Conservation (phyloP, 2,329 filamentous ascomycete genomes). For the Neopestalotiopsis rosae region DNA sequence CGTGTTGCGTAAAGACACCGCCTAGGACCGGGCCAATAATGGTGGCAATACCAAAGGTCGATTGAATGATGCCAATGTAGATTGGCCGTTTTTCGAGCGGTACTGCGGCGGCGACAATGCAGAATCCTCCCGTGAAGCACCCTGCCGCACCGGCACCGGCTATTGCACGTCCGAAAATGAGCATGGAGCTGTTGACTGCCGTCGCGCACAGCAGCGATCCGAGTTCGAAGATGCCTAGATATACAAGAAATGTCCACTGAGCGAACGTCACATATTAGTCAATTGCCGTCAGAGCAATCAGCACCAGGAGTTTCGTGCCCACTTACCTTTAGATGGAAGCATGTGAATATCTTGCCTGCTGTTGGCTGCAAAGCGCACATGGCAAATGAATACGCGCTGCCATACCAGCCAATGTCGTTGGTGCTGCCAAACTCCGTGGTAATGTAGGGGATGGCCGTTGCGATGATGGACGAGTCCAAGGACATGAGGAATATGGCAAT, state of each 20-base stretch:
- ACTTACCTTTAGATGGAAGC: conserved; percentile 38
- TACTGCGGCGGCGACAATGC: conserved; percentile 25
- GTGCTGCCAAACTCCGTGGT: conserved; percentile 42
- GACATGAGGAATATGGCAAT: too few relatives aligned
- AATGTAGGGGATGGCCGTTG: conserved; percentile 43
- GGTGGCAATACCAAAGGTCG: conserved; percentile 22
- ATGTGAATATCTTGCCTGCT: conserved; percentile 40
- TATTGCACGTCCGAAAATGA: conserved; percentile 35
- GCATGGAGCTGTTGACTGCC: conserved; percentile 28
- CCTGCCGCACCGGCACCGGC: conserved; percentile 35
- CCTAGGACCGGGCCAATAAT: conserved; percentile 24
- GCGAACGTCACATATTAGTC: too few relatives aligned
- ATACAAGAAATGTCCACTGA: conserved; percentile 32
- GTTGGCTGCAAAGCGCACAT: conserved; percentile 38
- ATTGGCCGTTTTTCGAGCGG: conserved; percentile 25
- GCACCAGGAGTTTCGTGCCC: too few relatives aligned
- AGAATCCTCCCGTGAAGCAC: conserved; percentile 33
- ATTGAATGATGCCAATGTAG: conserved; percentile 19
- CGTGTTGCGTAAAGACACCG: conserved; percentile 22
- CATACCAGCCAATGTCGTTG: conserved; percentile 52
- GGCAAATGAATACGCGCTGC: conserved; percentile 42
- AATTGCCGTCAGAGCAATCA: too few relatives aligned
- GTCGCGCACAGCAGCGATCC: conserved; percentile 25
- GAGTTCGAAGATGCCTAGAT: conserved; percentile 38
- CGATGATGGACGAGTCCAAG: conserved; percentile 29